Evolutionary conservation across 768 basidiomycete species (phyloP), one percentile per base, ranked within the genome.

Genomic region (Trametopsis cervina): DNA sequence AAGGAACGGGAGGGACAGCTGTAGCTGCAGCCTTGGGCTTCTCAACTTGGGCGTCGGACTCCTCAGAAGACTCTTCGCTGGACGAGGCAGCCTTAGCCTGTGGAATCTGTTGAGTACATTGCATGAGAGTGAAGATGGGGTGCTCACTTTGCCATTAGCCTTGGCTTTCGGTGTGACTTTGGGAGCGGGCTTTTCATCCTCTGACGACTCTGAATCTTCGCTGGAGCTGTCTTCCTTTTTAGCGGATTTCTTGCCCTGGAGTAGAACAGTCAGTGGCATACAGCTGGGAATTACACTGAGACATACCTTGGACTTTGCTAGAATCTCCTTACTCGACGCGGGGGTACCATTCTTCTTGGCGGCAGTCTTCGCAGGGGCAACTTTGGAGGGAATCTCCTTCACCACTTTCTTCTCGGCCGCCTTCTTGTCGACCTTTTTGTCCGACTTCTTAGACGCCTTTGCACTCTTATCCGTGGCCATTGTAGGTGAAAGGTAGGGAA

Each of bases 271-370:
- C 33, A 48, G 46, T 26, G 43, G 35, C 26, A 22, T 18, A 3
- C 6, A 4, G 21, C 5, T 21, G 20, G 20, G 5, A 21, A n/a
- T 6, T 26, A 27, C 33, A 7, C 4, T 35, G 27, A 27, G 26
- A 57, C 60, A 40, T 40, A 67, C 68, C 56, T 66, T 67, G 56
- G 67, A 71, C 56, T 71, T 76, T 12, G 67, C 69, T 0, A 73
- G 58, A 20, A 71, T 71, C 42, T 71, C 69, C 52, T 68, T 74
- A 12, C 72, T 64, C 3, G 71, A 69, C 13, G 57, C 54, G n/a
- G 65, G 65, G 7, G 57, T 50, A 43, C 51, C 40, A 26, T 59
- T 61, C 50, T 61, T 61, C 37, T 54, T 48, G 13, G 48, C 11
- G 10, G 48, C 43, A 17, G 38, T 7, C 51, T 57, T 59, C 57